Conservation (phyloP, 129 eudicot genomes). For the Sambucus nigra region DNA sequence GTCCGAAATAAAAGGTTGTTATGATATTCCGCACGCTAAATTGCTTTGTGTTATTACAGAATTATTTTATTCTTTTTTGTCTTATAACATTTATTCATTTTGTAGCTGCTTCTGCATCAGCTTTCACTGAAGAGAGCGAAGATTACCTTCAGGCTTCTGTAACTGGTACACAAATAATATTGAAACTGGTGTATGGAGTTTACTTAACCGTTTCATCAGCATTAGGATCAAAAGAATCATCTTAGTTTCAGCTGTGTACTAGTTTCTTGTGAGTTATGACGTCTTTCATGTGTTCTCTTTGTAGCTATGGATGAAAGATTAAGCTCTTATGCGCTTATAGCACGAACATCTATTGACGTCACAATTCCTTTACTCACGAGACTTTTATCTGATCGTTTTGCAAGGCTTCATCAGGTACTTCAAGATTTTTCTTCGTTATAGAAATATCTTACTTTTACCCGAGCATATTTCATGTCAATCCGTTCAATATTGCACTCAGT, state of each 20-base stretch:
- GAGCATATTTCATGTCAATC: neutral
- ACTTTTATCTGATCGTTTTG: slow-evolving; percentile 64
- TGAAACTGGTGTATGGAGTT: slow-evolving; percentile 1
- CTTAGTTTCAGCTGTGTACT: slow-evolving; percentile 7
- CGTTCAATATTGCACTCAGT: neutral
- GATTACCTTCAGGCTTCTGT: slow-evolving; percentile 79
- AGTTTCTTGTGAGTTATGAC: slow-evolving; percentile 1
- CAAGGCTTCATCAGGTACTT: slow-evolving; percentile 81
- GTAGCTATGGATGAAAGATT: slow-evolving; percentile 97
- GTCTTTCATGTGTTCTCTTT: slow-evolving; percentile 14
- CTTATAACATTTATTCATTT: slow-evolving; percentile 10
- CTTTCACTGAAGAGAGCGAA: slow-evolving; percentile 53
- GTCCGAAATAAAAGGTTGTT: slow-evolving; percentile 77
- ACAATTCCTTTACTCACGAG: slow-evolving; percentile 66
- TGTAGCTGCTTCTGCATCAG: slow-evolving; percentile 79
- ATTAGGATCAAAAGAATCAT: slow-evolving; percentile 9
- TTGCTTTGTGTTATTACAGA: neutral
- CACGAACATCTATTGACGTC: slow-evolving; percentile 69
- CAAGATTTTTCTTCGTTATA: neutral
- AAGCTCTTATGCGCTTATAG: slow-evolving; percentile 89
- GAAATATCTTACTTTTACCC: neutral
- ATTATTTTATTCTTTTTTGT: slow-evolving; percentile 2
- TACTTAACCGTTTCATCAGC: neutral
- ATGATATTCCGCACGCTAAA: neutral
- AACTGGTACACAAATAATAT: slow-evolving; percentile 30